Evolutionary conservation across 2,329 filamentous ascomycete genomes (phyloP).

Genomic region (Calonectria honghensis): DNA sequence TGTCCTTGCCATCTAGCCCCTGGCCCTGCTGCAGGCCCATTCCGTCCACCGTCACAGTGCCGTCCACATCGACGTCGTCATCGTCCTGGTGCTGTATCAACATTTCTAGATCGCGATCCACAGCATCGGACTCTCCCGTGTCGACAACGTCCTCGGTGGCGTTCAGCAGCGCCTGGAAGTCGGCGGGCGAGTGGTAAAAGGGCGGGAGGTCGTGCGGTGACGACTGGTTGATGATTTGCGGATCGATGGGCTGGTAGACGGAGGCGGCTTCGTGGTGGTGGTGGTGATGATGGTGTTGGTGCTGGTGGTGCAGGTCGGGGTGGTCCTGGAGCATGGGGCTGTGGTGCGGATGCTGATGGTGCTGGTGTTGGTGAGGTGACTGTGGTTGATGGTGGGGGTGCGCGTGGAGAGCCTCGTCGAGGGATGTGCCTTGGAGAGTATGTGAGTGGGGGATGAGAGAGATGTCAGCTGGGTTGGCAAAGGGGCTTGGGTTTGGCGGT

Average conservation of each 20-base stretch:
- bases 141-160: conserved; percentile 64
- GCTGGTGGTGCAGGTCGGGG: conserved; percentile 53
- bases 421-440: conserved; percentile 57
- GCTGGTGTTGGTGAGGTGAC: conserved; percentile 49
- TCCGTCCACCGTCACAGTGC: conserved; percentile 46
- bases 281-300: conserved; percentile 48
- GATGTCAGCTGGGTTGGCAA: conserved; percentile 70
- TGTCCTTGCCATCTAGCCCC: conserved; percentile 50
- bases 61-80: conserved; percentile 47
- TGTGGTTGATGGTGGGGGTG: conserved; percentile 46
- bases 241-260: conserved; percentile 74
- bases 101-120: conserved; percentile 72
- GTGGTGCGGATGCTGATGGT: conserved; percentile 45
- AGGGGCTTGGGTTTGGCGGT: conserved; percentile 60
- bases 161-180: conserved; percentile 73
- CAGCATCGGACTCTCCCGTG: conserved; percentile 60
- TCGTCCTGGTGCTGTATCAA: conserved; percentile 69
- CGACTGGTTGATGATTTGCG: conserved; percentile 73
- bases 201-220: conserved; percentile 58
- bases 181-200: conserved; percentile 66
- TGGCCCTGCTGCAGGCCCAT: conserved; percentile 43
- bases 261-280: conserved; percentile 58
- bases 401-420: conserved; percentile 53
- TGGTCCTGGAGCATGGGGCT: conserved; percentile 58
- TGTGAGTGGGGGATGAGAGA: conserved; percentile 64